These are phyloP conservation scores for Trametes villosa DNA, from an alignment of 768 basidiomycete species.

Conservation along the genomic window DNA sequence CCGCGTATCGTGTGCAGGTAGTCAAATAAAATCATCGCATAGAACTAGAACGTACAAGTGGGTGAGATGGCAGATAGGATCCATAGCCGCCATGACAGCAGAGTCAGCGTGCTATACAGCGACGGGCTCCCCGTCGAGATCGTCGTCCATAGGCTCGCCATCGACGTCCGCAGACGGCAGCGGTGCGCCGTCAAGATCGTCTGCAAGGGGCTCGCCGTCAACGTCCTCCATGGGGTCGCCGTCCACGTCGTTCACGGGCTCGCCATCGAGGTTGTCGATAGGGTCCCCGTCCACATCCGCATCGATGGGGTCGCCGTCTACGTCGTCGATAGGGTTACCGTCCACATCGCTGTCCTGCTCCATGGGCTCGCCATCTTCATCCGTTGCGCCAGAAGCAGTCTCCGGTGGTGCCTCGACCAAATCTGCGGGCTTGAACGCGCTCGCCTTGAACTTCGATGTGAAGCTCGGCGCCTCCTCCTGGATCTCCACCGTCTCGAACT, in stretches of 20 bases:
- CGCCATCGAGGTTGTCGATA: conserved; percentile 39
- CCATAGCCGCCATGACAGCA: neutral
- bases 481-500: conserved; percentile 31
- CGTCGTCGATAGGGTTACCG: conserved; percentile 53
- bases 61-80: too few relatives aligned
- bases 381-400: conserved; percentile 33
- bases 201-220: conserved; percentile 40
- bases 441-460: conserved; percentile 74
- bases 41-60: too few relatives aligned
- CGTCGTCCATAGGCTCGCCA: conserved; percentile 43
- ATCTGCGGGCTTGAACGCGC: conserved; percentile 75
- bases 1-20: too few relatives aligned
- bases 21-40: too few relatives aligned
- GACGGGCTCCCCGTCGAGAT: conserved; percentile 43
- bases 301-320: conserved; percentile 50
- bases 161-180: conserved; percentile 43
- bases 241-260: conserved; percentile 37
- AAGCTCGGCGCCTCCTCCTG: conserved; percentile 38
- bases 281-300: conserved; percentile 43
- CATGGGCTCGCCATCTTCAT: conserved; percentile 47
- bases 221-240: conserved; percentile 40
- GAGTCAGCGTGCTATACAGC: neutral
- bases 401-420: conserved; percentile 35
- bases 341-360: conserved; percentile 54
- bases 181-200: conserved; percentile 42